Evolutionary conservation across 345 rosid genomes (phyloP).

Genomic region (Anacardium occidentale): DNA sequence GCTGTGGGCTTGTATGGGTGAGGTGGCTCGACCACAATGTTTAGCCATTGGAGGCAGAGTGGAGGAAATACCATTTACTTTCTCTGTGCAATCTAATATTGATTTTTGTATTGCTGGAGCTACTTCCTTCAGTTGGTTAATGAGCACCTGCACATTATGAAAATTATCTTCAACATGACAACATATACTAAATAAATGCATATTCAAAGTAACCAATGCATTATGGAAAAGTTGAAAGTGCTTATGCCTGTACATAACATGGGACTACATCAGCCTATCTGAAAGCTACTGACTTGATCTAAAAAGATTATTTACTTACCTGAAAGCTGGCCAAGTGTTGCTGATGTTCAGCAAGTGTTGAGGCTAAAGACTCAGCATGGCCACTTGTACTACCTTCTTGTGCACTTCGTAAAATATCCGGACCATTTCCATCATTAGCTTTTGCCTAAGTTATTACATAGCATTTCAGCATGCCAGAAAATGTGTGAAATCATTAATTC

Average conservation of each 20-base stretch:
- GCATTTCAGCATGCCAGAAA: slow-evolving; percentile 3
- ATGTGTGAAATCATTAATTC: slow-evolving; percentile 4
- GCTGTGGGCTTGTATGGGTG: slow-evolving; percentile 72
- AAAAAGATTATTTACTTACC: slow-evolving; percentile 39
- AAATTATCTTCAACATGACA: too few relatives aligned
- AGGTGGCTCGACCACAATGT: slow-evolving; percentile 55
- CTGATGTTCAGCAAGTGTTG: slow-evolving; percentile 91
- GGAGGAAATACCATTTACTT: slow-evolving; percentile 68
- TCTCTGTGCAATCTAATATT: slow-evolving; percentile 77
- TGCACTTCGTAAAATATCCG: slow-evolving; percentile 82
- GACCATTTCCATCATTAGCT: slow-evolving; percentile 98
- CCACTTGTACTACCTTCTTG: slow-evolving; percentile 77
- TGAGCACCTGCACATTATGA: slow-evolving; percentile 65
- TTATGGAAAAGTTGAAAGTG: slow-evolving; percentile 1
- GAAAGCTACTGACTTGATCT: neutral
- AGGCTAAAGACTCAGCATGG: slow-evolving; percentile 88
- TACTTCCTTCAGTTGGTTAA: slow-evolving; percentile 88
- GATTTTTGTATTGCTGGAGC: slow-evolving; percentile 87
- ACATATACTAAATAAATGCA: too few relatives aligned
- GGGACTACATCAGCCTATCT: neutral
- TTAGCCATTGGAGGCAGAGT: slow-evolving; percentile 59
- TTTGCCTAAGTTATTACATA: slow-evolving; percentile 56
- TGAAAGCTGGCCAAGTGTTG: slow-evolving; percentile 98
- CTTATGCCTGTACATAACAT: neutral
- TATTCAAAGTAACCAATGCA: neutral